phyloP scores from a whole-genome alignment of 805 yeast genomes.

The Brettanomyces nanus region DNA sequence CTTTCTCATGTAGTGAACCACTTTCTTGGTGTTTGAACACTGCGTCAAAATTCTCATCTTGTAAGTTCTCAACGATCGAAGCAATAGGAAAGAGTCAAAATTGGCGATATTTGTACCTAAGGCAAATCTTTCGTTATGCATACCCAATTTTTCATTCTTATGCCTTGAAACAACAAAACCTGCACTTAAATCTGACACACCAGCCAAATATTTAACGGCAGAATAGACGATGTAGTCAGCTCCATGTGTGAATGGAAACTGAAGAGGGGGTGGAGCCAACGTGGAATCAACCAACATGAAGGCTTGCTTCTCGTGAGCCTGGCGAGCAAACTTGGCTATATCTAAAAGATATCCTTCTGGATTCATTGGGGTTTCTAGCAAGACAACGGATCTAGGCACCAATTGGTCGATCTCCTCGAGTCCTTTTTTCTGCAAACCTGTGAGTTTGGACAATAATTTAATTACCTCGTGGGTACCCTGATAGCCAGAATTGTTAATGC shows the following conservation, averaged over 20 bases:
- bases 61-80: slow-evolving; percentile 42
- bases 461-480: slow-evolving; percentile 46
- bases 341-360: slow-evolving; percentile 40
- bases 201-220: slow-evolving; percentile 50
- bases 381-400: slow-evolving; percentile 35
- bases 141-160: slow-evolving; percentile 22
- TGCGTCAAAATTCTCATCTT: slow-evolving; percentile 43
- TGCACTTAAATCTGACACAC: slow-evolving; percentile 47
- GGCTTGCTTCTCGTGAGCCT: slow-evolving; percentile 37
- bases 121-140: slow-evolving; percentile 33
- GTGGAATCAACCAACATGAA: slow-evolving; percentile 43
- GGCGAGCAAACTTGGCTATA: slow-evolving; percentile 33
- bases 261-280: slow-evolving; percentile 49
- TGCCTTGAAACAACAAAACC: slow-evolving; percentile 40
- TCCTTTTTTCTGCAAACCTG: slow-evolving; percentile 31
- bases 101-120: slow-evolving; percentile 47
- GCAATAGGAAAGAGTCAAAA: slow-evolving; percentile 39
- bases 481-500: slow-evolving; percentile 39
- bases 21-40: slow-evolving; percentile 34
- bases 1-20: slow-evolving; percentile 31
- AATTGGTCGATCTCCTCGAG: slow-evolving; percentile 28
- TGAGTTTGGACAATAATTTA: slow-evolving; percentile 32
- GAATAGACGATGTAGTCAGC: slow-evolving; percentile 48
- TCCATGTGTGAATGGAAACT: slow-evolving; percentile 41
- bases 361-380: slow-evolving; percentile 48